Conservation (phyloP, 2,329 filamentous ascomycete genomes). For the Alternaria sp. region DNA sequence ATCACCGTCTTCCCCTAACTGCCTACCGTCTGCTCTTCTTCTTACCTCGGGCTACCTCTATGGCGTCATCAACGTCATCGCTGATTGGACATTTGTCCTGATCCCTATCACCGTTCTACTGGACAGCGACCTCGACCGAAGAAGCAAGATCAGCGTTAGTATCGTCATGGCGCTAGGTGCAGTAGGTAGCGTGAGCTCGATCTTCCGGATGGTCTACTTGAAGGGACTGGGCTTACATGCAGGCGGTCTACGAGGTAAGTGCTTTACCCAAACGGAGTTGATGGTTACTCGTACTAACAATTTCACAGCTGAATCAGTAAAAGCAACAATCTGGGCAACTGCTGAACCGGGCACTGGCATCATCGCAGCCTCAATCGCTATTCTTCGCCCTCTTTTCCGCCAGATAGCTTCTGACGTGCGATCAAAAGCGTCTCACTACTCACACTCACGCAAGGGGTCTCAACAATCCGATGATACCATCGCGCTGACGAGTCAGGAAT, state of each 20-base stretch:
- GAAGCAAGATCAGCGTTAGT: conserved; percentile 57
- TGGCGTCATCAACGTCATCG: conserved; percentile 42
- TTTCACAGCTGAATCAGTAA: conserved; percentile 42
- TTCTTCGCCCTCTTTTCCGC: conserved; percentile 56
- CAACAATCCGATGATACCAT: conserved; percentile 17
- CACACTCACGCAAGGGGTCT: conserved; percentile 17
- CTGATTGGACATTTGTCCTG: conserved; percentile 48
- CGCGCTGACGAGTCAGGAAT: conserved; percentile 22
- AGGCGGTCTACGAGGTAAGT: conserved; percentile 18
- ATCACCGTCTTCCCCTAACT: conserved; percentile 20
- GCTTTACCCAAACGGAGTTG: not conserved
- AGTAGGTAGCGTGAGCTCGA: conserved; percentile 42
- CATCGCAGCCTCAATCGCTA: conserved; percentile 58
- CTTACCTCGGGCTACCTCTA: conserved; percentile 43
- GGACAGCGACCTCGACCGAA: conserved; percentile 54
- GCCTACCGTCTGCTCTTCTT: conserved; percentile 33
- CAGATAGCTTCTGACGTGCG: conserved; percentile 33
- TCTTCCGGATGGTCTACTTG: conserved; percentile 45
- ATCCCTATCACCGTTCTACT: conserved; percentile 45
- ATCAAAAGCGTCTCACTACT: conserved; percentile 23
- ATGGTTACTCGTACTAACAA: conserved; percentile 11
- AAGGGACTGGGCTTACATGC: conserved; percentile 31
- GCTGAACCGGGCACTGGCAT: conserved; percentile 61
- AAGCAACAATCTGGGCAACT: conserved; percentile 56
- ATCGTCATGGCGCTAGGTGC: conserved; percentile 56